Percentiles rank a stretch among this genome's conserved stretches.
These are phyloP conservation scores for Echites panduratus DNA, from an alignment of 257 asterid species.

Conservation along the genomic window DNA sequence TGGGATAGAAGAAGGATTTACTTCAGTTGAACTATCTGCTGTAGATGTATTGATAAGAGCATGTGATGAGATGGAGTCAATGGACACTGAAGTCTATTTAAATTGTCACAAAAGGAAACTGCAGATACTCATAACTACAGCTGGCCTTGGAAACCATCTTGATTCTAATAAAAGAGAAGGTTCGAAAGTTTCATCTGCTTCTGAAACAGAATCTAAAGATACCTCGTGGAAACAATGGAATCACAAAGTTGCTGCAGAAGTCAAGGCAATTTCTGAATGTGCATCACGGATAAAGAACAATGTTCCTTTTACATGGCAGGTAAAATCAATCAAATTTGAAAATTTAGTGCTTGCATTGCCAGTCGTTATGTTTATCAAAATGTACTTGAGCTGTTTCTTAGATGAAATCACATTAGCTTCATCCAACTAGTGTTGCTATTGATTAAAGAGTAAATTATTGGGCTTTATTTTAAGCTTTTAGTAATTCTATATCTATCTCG, in stretches of 20 bases:
- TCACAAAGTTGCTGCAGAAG: slow-evolving; percentile 70
- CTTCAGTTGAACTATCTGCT: slow-evolving; percentile 75
- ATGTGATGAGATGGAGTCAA: slow-evolving; percentile 54
- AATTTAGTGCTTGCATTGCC: slow-evolving; percentile 12
- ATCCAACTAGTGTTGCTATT: background rate
- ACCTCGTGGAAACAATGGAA: slow-evolving; percentile 46
- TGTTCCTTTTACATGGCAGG: slow-evolving; percentile 40
- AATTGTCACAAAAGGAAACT: slow-evolving; percentile 86
- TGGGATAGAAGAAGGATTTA: slow-evolving; percentile 49
- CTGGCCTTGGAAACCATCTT: slow-evolving; percentile 44
- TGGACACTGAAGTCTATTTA: slow-evolving; percentile 61
- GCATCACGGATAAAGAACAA: slow-evolving; percentile 56
- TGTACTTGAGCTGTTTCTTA: background rate
- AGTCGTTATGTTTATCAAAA: background rate
- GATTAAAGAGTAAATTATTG: background rate
- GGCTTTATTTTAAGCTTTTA: background rate
- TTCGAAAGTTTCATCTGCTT: slow-evolving; percentile 29
- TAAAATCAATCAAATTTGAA: slow-evolving; percentile 29
- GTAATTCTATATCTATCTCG: background rate
- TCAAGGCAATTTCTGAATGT: slow-evolving; percentile 75
- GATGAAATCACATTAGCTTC: background rate
- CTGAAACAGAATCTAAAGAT: slow-evolving; percentile 57
- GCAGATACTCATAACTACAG: slow-evolving; percentile 63
- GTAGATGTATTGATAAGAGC: slow-evolving; percentile 71
- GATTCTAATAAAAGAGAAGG: slow-evolving; percentile 34